These are phyloP conservation scores for Pythium angustatum DNA, from an alignment of 352 stramenopile genomes.

Conservation along the genomic window DNA sequence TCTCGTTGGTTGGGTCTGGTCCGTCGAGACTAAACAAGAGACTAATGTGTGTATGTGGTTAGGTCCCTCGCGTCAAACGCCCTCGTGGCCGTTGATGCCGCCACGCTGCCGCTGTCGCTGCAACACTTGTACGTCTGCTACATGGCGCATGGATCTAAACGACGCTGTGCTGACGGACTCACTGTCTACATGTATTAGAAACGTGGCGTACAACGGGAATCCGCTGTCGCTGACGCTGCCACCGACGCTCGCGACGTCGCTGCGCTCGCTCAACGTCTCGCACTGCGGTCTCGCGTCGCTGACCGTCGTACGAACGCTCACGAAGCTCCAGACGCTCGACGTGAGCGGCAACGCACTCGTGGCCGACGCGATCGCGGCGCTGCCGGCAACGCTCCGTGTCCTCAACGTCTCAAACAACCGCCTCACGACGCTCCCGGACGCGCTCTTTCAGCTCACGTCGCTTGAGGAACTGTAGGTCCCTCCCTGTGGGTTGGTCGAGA, in stretches of 20 bases:
- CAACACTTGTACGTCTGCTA: constrained; percentile 18
- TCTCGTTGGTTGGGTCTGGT: not conserved
- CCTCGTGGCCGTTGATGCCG: constrained; percentile 1
- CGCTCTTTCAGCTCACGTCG: constrained; percentile 14
- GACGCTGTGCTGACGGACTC: too few relatives aligned
- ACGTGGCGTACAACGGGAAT: constrained; percentile 14
- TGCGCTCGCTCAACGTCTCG: constrained; percentile 19
- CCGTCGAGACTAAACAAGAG: not conserved
- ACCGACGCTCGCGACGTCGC: not conserved
- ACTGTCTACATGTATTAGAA: constrained; percentile 1
- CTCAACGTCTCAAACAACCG: constrained; percentile 24
- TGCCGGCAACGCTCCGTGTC: constrained; percentile 8
- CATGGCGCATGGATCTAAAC: not conserved
- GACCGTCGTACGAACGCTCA: not conserved
- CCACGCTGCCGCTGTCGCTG: constrained; percentile 6
- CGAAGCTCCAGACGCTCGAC: constrained; percentile 15
- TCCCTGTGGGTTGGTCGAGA: too few relatives aligned
- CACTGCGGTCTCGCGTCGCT: constrained; percentile 18
- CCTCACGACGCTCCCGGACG: constrained; percentile 10
- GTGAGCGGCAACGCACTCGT: constrained; percentile 20
- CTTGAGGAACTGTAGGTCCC: constrained; percentile 23
- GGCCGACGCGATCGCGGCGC: not conserved
- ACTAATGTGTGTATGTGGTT: not conserved
- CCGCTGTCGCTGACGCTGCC: constrained; percentile 4
- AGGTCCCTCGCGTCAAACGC: constrained; percentile 23